phyloP scores from a whole-genome alignment of 768 basidiomycete genomes.

The Tricholoma sp. region DNA sequence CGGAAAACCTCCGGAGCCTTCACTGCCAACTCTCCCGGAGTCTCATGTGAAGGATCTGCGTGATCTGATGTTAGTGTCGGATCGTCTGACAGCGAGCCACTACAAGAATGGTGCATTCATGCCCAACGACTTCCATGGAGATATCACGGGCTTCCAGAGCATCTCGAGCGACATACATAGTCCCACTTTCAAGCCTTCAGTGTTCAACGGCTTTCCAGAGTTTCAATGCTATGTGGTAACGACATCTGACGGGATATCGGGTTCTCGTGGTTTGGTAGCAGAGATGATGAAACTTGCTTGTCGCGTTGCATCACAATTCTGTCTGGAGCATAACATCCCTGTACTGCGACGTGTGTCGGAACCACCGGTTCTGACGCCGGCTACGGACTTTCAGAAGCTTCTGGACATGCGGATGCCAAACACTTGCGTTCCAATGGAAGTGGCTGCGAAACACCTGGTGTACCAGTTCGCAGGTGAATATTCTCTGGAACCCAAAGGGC shows the following conservation, averaged over 20 bases:
- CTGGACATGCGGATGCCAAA: constrained; percentile 40
- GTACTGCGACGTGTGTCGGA: constrained; percentile 53
- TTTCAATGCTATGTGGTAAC: constrained; percentile 40
- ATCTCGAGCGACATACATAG: constrained; percentile 27
- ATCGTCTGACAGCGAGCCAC: constrained; percentile 13
- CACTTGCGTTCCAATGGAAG: constrained; percentile 38
- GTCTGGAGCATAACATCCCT: constrained; percentile 52
- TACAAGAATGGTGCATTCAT: constrained; percentile 18
- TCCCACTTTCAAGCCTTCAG: constrained; percentile 25
- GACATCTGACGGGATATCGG: constrained; percentile 21
- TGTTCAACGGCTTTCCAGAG: constrained; percentile 46
- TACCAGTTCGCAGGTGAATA: constrained; percentile 35
- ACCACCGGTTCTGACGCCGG: constrained; percentile 23
- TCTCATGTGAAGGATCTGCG: constrained; percentile 24
- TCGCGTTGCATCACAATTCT: constrained; percentile 70
- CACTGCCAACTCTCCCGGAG: constrained; percentile 11
- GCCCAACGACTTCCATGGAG: constrained; percentile 17
- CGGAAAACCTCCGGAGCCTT: constrained; percentile 6
- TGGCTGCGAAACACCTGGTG: constrained; percentile 27
- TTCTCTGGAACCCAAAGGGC: constrained; percentile 50
- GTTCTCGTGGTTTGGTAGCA: constrained; percentile 56
- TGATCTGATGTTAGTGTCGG: constrained; percentile 17
- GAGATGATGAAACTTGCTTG: constrained; percentile 84
- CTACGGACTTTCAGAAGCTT: constrained; percentile 36
- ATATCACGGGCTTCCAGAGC: constrained; percentile 21